Base-by-base conservation (phyloP, 1,284 basidiomycete genomes). In the Clitocybe nebularis region DNA sequence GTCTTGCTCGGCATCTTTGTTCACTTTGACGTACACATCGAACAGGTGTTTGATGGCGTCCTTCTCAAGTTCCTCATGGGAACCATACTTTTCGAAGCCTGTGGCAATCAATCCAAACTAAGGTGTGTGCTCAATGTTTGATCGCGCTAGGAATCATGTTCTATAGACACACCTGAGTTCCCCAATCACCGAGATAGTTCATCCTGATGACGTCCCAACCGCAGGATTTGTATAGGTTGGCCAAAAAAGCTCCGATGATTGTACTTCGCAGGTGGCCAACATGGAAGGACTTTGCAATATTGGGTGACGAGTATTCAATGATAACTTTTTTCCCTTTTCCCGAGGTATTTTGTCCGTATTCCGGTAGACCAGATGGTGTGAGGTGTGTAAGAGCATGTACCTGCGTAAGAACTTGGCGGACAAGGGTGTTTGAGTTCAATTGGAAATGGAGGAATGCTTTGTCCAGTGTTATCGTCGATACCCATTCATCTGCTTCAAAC, bases 241-340 rank as follows among this genome's bases (percentile, higher is more conserved):
- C 74, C 39, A 98, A 68, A 71, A 97, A 97, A 0, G 92, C 88
- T 26, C 96, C 96, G 59, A 99, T 97, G 64, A 99, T 99, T 16
- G 96, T 99, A 50, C 89, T 93, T 41, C 96, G 81, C 49, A 99
- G 69, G 64, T 99, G 95, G 11, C 96, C 96, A 44, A 97, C 94
- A 59, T 99, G 95, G 80, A 99, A 99, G 4, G 89, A 89, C 64
- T 99, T 99, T 26, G 96, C 95, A 59, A 99, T 98, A 64, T 99
- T 99, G 13, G 95, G 94, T 3, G 89, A 92, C 0, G 93, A 96
- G 66, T 94, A 99, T 64, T 99, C 88, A 55, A 91, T 75, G 50
- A 92, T 62, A 49, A 88, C 65, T 43, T 79, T 87, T 68, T 95
- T 93, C 30, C 91, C 90, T 39, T 74, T 69, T 3, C 89, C 91